Percentiles rank a stretch among this genome's conserved stretches.
phyloP scores from a whole-genome alignment of 1,284 basidiomycete genomes.

The Apiotrichum laibachii region DNA sequence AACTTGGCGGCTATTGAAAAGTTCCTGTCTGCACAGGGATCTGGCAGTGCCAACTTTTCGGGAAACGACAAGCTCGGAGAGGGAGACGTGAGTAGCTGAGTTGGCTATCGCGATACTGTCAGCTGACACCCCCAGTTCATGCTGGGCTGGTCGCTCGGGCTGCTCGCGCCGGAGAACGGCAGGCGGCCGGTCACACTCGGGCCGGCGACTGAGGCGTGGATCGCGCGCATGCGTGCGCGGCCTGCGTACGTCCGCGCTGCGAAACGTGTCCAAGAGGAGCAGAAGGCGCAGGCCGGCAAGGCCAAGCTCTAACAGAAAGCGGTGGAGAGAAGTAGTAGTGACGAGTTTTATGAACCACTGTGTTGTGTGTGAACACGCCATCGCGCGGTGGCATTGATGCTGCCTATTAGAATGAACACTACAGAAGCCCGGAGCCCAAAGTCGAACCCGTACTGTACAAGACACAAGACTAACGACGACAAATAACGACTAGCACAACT shows the following conservation, averaged over 20 bases:
- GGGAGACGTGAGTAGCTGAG: constrained; percentile 34
- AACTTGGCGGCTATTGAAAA: constrained; percentile 27
- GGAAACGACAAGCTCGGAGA: constrained; percentile 35
- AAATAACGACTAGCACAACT: background rate
- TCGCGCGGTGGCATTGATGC: too few species aligned
- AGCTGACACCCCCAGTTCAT: constrained; percentile 28
- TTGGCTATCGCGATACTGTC: too few species aligned
- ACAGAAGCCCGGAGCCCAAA: too few species aligned
- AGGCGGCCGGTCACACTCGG: constrained; percentile 30
- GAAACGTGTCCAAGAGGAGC: constrained; percentile 29
- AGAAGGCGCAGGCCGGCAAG: constrained; percentile 27
- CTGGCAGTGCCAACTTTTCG: constrained; percentile 30
- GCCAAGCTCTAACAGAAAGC: constrained; percentile 38
- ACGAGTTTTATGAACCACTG: too few species aligned
- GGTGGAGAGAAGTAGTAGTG: too few species aligned
- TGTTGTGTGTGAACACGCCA: too few species aligned
- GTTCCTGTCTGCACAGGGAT: constrained; percentile 16
- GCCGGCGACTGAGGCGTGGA: constrained; percentile 25
- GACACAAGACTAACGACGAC: background rate
- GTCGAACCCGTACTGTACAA: too few species aligned
- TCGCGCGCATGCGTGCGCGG: constrained; percentile 24
- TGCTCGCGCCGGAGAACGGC: constrained; percentile 24
- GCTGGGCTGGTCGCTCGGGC: constrained; percentile 39
- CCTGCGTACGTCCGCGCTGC: constrained; percentile 18
- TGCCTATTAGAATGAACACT: too few species aligned